These are phyloP conservation scores for Hyaloscypha bicolor DNA, from an alignment of 495 filamentous ascomycete genomes.

Conservation along the genomic window DNA sequence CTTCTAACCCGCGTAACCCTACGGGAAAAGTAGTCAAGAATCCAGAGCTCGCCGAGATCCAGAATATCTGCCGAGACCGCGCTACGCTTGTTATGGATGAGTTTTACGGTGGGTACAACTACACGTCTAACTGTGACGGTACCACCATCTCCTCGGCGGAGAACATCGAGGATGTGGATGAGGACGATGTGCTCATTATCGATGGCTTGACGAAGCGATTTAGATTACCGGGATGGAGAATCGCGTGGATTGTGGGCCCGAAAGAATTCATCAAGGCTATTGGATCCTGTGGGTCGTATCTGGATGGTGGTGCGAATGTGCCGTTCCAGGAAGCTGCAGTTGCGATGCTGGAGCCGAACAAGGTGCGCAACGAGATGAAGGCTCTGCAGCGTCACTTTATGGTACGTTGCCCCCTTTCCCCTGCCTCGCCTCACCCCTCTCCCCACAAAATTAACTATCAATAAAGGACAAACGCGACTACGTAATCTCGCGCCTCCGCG, in stretches of 20 bases:
- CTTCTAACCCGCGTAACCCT: slow-evolving; percentile 95
- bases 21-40: slow-evolving; percentile 85
- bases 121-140: slow-evolving; percentile 88
- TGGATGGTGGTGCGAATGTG: slow-evolving; percentile 94
- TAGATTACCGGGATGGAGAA: slow-evolving; percentile 93
- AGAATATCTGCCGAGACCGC: slow-evolving; percentile 87
- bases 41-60: slow-evolving; percentile 81
- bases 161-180: slow-evolving; percentile 73
- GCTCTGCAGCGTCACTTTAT: slow-evolving; percentile 87
- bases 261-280: slow-evolving; percentile 97
- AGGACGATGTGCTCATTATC: slow-evolving; percentile 82
- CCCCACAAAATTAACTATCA: slow-evolving; percentile 9
- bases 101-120: slow-evolving; percentile 97
- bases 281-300: slow-evolving; percentile 88
- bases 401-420: slow-evolving; percentile 12
- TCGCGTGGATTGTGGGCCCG: slow-evolving; percentile 93
- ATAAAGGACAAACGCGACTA: slow-evolving; percentile 78
- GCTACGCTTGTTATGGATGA: slow-evolving; percentile 94
- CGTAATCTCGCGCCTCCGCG: slow-evolving; percentile 71
- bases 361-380: slow-evolving; percentile 85
- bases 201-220: slow-evolving; percentile 97
- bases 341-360: slow-evolving; percentile 81
- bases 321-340: slow-evolving; percentile 95
- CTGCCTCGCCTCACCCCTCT: not conserved
- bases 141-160: slow-evolving; percentile 83